phyloP scores from a whole-genome alignment of 208 protist genomes.

The Leishmania major region DNA sequence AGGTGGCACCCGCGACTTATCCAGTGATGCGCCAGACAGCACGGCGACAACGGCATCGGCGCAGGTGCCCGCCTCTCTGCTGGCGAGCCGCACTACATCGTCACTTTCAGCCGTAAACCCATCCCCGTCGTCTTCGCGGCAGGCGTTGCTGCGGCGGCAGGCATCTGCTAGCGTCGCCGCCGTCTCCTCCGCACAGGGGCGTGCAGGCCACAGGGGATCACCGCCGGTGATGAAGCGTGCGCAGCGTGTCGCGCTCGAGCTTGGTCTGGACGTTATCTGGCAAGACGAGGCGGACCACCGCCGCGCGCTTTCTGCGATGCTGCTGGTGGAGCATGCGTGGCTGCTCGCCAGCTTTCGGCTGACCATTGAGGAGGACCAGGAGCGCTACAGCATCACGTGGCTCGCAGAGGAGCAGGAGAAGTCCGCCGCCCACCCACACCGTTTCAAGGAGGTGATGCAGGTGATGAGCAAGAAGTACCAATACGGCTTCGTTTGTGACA shows the following conservation, averaged over 20 bases:
- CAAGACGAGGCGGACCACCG: constrained; percentile 46
- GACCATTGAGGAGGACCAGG: constrained; percentile 71
- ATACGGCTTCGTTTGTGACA: constrained; percentile 86
- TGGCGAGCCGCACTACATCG: not conserved
- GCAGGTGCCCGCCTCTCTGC: not conserved
- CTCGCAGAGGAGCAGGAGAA: constrained; percentile 77
- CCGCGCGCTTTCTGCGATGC: constrained; percentile 20
- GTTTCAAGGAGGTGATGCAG: constrained; percentile 58
- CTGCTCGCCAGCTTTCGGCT: constrained; percentile 59
- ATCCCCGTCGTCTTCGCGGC: not conserved
- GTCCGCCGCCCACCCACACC: constrained; percentile 76
- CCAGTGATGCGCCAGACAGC: not conserved
- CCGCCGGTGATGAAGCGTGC: not conserved
- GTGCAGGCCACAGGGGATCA: not conserved
- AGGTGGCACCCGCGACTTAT: constrained; percentile 6
- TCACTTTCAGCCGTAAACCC: not conserved
- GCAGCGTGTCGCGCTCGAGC: constrained; percentile 21
- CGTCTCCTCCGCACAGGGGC: not conserved
- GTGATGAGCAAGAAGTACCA: constrained; percentile 65
- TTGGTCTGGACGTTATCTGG: constrained; percentile 28
- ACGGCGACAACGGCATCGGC: not conserved
- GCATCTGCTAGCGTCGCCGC: not conserved
- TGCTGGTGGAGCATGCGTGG: constrained; percentile 67
- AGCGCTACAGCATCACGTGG: constrained; percentile 79
- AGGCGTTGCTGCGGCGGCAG: not conserved